Evolutionary conservation across 2,329 filamentous ascomycete genomes (phyloP).

Genomic region (Trichoderma sp.): DNA sequence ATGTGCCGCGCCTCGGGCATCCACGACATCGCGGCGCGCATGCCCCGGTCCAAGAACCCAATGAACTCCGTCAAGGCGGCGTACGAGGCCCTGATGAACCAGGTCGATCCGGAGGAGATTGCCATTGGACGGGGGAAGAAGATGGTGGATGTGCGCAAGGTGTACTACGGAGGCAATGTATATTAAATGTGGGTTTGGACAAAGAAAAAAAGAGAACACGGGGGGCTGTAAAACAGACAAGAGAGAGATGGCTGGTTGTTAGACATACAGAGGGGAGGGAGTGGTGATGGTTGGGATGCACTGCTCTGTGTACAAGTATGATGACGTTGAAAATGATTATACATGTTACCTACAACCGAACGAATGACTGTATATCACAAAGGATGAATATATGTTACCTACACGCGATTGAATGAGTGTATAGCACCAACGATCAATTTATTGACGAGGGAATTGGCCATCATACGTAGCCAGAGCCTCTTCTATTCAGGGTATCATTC

Average conservation of each 20-base stretch:
- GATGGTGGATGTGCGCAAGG: constrained; percentile 92
- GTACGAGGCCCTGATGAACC: constrained; percentile 77
- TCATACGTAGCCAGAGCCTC: neutral
- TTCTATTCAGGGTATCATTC: constrained; percentile 11
- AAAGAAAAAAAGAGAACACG: neutral
- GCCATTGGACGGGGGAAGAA: constrained; percentile 90
- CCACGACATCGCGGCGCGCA: constrained; percentile 79
- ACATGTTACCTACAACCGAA: neutral
- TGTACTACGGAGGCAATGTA: constrained; percentile 87
- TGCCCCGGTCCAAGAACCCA: constrained; percentile 84
- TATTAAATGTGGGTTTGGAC: constrained; percentile 46
- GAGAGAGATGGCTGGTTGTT: neutral
- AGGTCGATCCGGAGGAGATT: constrained; percentile 86
- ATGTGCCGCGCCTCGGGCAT: constrained; percentile 88
- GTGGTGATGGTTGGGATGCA: constrained; percentile 17
- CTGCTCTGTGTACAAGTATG: constrained; percentile 26
- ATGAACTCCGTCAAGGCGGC: constrained; percentile 98
- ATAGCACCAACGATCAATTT: neutral
- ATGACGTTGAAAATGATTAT: constrained; percentile 17
- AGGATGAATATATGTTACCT: no score
- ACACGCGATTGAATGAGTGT: neutral
- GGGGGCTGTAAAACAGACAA: neutral
- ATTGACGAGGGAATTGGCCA: neutral
- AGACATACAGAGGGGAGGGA: constrained; percentile 10
- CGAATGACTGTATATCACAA: no score